Conservation (phyloP, 2,329 filamentous ascomycete genomes). For the Neofusicoccum umdonicola region DNA sequence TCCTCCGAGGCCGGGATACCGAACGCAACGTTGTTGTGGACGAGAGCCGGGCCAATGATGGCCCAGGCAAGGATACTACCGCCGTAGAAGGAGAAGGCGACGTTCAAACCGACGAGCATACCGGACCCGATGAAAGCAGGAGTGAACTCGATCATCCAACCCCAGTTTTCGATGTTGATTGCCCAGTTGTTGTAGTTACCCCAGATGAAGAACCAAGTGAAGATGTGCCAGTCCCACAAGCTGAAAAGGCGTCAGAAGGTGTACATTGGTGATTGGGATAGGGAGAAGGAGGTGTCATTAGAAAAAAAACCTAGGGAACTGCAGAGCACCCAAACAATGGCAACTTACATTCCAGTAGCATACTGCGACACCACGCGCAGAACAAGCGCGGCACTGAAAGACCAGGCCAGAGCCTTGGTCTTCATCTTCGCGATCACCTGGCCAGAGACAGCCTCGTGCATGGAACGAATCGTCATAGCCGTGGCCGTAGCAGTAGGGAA, state of each 20-base stretch:
- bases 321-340: conserved; percentile 20
- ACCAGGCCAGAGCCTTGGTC: conserved; percentile 53
- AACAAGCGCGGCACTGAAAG: conserved; percentile 52
- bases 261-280: too few species aligned
- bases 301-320: too few species aligned
- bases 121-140: conserved; percentile 57
- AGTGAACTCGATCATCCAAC: conserved; percentile 59
- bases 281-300: too few species aligned
- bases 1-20: conserved; percentile 37
- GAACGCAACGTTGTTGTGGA: conserved; percentile 52
- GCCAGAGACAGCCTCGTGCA: conserved; percentile 57
- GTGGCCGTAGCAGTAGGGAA: conserved; percentile 62
- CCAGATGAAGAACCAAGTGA: conserved; percentile 58
- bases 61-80: conserved; percentile 58
- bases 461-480: conserved; percentile 61
- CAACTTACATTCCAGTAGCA: conserved; percentile 55
- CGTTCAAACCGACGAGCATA: conserved; percentile 53
- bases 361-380: conserved; percentile 60
- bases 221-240: conserved; percentile 58
- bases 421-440: conserved; percentile 55
- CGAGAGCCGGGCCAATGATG: conserved; percentile 57
- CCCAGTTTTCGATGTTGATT: conserved; percentile 59
- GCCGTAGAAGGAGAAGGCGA: conserved; percentile 56
- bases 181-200: conserved; percentile 50
- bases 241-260: too few species aligned